A percentile compares a stretch with the other conserved stretches of the same genome.
Conservation (phyloP, 2,329 filamentous ascomycete genomes). For the Boeremia lycopersici region DNA sequence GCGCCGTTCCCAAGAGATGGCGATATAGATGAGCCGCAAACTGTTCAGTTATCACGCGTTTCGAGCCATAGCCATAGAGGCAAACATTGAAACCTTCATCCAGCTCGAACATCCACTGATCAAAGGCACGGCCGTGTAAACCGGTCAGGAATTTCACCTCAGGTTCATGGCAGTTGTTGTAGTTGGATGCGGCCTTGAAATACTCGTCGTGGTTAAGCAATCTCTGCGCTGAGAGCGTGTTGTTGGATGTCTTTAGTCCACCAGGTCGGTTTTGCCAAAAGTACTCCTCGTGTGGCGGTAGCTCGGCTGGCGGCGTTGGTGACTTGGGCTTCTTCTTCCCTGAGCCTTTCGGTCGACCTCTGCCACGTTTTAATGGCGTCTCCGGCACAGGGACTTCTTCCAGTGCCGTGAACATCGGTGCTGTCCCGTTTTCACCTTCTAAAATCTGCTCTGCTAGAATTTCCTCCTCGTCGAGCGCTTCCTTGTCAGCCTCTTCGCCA, state of each 20-base stretch:
- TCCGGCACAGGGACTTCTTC: constrained; percentile 52
- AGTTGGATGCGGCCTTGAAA: constrained; percentile 70
- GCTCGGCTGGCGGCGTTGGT: constrained; percentile 78
- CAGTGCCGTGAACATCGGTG: constrained; percentile 21
- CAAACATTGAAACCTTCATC: constrained; percentile 85
- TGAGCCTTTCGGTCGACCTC: constrained; percentile 47
- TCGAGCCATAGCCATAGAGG: constrained; percentile 91
- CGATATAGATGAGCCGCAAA: constrained; percentile 76
- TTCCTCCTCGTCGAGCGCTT: constrained; percentile 68
- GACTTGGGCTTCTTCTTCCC: constrained; percentile 63
- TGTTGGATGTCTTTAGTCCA: constrained; percentile 81
- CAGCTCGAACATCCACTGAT: constrained; percentile 92
- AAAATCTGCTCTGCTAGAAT: constrained; percentile 73
- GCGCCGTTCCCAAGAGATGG: constrained; percentile 35
- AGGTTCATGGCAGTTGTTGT: constrained; percentile 70
- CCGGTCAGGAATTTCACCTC: constrained; percentile 75
- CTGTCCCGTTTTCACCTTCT: constrained; percentile 57
- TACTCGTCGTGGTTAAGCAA: constrained; percentile 92
- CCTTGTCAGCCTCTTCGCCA: constrained; percentile 71
- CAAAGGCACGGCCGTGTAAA: constrained; percentile 80
- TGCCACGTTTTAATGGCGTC: constrained; percentile 61
- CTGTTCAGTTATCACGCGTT: constrained; percentile 72
- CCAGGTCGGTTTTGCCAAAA: constrained; percentile 91
- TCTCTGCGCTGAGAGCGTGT: constrained; percentile 74
- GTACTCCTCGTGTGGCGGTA: constrained; percentile 88